A percentile compares a stretch with the other conserved stretches of the same genome.
Evolutionary conservation across 2,329 filamentous ascomycete genomes (phyloP).

Genomic region (Zasmidium citrigriseum): DNA sequence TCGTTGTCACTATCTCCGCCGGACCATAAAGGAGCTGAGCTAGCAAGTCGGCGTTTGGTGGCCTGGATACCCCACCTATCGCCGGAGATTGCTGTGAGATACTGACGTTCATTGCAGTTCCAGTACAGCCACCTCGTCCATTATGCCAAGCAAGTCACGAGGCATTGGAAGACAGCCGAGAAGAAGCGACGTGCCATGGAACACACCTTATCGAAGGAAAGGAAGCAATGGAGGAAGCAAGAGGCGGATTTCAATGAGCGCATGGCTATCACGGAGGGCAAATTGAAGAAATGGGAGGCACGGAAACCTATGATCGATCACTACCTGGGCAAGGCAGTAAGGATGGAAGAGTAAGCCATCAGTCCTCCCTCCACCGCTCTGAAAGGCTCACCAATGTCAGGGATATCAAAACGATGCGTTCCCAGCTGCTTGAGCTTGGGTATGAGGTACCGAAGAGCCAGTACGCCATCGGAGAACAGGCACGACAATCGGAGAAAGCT

Average conservation of each 20-base stretch:
- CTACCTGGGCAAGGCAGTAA: slow-evolving; percentile 37
- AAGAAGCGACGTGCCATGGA: slow-evolving; percentile 24
- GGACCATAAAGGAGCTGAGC: no score
- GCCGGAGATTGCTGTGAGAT: no score
- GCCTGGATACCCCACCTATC: no score
- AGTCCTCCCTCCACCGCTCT: neutral
- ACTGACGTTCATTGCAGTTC: slow-evolving; percentile 41
- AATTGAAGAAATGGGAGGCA: slow-evolving; percentile 36
- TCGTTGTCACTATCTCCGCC: no score
- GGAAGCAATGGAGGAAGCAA: slow-evolving; percentile 23
- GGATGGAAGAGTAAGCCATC: slow-evolving; percentile 34
- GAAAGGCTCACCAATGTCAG: slow-evolving; percentile 18
- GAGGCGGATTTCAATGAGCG: slow-evolving; percentile 25
- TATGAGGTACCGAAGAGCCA: slow-evolving; percentile 28
- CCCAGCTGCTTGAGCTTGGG: slow-evolving; percentile 30
- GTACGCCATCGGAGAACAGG: slow-evolving; percentile 22
- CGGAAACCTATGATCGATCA: slow-evolving; percentile 36
- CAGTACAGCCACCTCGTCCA: slow-evolving; percentile 45
- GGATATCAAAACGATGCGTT: slow-evolving; percentile 33
- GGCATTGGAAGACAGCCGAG: slow-evolving; percentile 25
- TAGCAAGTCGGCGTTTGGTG: no score
- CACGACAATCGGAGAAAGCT: neutral
- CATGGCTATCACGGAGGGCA: slow-evolving; percentile 21
- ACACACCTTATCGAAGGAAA: slow-evolving; percentile 27
- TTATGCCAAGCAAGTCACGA: slow-evolving; percentile 32